Base-by-base conservation (phyloP, 306 rosid species). In the Abrus pulchellus region DNA sequence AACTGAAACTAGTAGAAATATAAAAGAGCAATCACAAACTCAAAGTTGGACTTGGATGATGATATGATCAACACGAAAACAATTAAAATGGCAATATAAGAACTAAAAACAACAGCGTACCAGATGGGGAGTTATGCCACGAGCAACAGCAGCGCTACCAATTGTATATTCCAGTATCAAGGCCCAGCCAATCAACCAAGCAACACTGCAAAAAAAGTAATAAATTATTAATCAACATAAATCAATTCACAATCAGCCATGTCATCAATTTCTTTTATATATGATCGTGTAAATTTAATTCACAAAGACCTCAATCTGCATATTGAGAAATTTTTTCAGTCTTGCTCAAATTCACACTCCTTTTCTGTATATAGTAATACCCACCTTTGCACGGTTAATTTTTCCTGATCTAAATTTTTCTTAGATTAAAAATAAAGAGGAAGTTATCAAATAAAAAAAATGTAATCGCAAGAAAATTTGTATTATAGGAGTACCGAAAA, bases 101-200 rank as follows among this genome's bases (percentile, higher is more conserved):
- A 75, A 45, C 67, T 45, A 61, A 61, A 67, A 69, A 20, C 20
- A 30, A 38, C 7, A 62, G 9, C 54, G 1, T 79, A 95, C 99
- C 97, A 95, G 55, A 90, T 95, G 93, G 38, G 99, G 99, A 59
- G 98, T 83, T 80, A 91, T 81, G 75, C 99, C 98, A 45, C 99
- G 97, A 47, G 99, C 97, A 80, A 91, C 98, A 57, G 98, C 90
- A 44, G 99, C 83, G 40, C 96, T 88, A 41, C 98, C 94, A 45
- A 95, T 87, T 44, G 98, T 90, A 83, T 95, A 95, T 86, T 95
- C 99, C 75, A 95, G 83, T 66, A 95, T 73, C 87, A 95, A 77
- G 47, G 94, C 86, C 99, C 99, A 95, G 14, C 99, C 99, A 20
- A 95, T 72, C 83, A 95, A 82, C 99, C 99, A 95, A 89, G 98